phyloP scores from a whole-genome alignment of 2,329 filamentous ascomycete species.

The Ophiostoma ulmi region DNA sequence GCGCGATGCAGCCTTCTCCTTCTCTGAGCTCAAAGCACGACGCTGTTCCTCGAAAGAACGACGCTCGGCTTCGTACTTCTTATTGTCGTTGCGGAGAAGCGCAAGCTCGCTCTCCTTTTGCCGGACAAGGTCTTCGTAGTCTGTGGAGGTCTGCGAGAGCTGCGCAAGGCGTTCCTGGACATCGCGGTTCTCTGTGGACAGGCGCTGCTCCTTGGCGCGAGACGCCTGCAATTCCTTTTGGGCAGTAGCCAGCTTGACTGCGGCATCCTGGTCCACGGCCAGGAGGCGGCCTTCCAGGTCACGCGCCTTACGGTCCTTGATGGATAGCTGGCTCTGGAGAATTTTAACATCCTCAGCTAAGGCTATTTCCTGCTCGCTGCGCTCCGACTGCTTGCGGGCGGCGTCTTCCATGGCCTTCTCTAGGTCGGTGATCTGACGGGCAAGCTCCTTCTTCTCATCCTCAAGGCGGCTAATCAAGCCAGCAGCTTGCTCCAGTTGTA shows the following conservation, averaged over 20 bases:
- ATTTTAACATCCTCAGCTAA: conserved; percentile 82
- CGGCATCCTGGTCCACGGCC: conserved; percentile 80
- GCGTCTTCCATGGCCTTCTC: conserved; percentile 67
- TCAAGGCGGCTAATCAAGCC: conserved; percentile 81
- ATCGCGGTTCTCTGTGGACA: conserved; percentile 73
- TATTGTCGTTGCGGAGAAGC: conserved; percentile 77
- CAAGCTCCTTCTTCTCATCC: conserved; percentile 73
- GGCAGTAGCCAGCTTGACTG: conserved; percentile 72
- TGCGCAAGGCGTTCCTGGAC: conserved; percentile 81
- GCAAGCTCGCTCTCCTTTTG: conserved; percentile 91
- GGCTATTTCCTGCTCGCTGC: conserved; percentile 68
- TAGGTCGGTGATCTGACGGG: conserved; percentile 61
- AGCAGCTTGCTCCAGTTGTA: conserved; percentile 86
- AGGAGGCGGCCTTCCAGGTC: conserved; percentile 82
- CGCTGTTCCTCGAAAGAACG: conserved; percentile 75
- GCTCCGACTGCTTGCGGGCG: conserved; percentile 63
- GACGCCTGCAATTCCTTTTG: conserved; percentile 74
- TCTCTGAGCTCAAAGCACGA: conserved; percentile 63
- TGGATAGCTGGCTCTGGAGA: conserved; percentile 78
- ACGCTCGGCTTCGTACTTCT: conserved; percentile 75
- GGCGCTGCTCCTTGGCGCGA: conserved; percentile 68
- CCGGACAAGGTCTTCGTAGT: conserved; percentile 89
- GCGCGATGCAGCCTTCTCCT: conserved; percentile 69
- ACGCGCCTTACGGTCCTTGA: conserved; percentile 85
- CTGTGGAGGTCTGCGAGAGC: conserved; percentile 83